A percentile compares a stretch with the other conserved stretches of the same genome.
Evolutionary conservation across 1,139 yeast species (phyloP).

Genomic region (Candida pseudoviswanathii): DNA sequence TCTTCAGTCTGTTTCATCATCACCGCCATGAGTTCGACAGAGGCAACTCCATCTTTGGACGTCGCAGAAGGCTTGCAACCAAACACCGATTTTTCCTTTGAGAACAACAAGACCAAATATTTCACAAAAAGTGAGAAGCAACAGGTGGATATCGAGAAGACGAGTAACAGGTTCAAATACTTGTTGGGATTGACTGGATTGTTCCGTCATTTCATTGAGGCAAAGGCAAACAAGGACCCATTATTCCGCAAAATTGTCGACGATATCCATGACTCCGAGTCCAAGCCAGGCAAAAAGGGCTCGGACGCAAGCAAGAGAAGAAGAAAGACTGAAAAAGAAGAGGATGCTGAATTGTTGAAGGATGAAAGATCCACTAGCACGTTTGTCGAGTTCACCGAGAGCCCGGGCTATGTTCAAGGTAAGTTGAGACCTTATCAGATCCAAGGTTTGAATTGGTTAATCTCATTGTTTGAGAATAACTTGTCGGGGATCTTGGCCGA

Average conservation of each 20-base stretch:
- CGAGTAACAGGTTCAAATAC: constrained; percentile 65
- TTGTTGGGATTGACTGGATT: constrained; percentile 66
- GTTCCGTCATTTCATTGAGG: constrained; percentile 68
- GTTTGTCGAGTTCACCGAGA: constrained; percentile 60
- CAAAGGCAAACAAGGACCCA: constrained; percentile 66
- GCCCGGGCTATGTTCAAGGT: constrained; percentile 68
- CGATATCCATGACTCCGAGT: constrained; percentile 36
- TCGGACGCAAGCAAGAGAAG: constrained; percentile 33
- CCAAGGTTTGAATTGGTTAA: constrained; percentile 92
- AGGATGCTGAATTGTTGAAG: constrained; percentile 64
- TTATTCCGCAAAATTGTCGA: constrained; percentile 52
- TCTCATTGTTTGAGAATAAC: constrained; percentile 78
- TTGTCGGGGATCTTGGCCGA: constrained; percentile 93
- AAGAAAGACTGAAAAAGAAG: constrained; percentile 69
- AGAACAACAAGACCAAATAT: constrained; percentile 30
- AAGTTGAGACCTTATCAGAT: constrained; percentile 78
- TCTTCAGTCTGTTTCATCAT: background rate
- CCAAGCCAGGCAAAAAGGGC: constrained; percentile 14
- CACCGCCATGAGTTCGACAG: constrained; percentile 8
- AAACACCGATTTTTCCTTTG: constrained; percentile 16
- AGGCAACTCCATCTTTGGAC: constrained; percentile 23
- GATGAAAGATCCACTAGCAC: constrained; percentile 50
- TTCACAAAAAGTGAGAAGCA: constrained; percentile 52
- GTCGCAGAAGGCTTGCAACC: constrained; percentile 16
- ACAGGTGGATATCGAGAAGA: constrained; percentile 51